Conservation (phyloP, 1,284 basidiomycete genomes). For the Lignosus rhinocerotis region DNA sequence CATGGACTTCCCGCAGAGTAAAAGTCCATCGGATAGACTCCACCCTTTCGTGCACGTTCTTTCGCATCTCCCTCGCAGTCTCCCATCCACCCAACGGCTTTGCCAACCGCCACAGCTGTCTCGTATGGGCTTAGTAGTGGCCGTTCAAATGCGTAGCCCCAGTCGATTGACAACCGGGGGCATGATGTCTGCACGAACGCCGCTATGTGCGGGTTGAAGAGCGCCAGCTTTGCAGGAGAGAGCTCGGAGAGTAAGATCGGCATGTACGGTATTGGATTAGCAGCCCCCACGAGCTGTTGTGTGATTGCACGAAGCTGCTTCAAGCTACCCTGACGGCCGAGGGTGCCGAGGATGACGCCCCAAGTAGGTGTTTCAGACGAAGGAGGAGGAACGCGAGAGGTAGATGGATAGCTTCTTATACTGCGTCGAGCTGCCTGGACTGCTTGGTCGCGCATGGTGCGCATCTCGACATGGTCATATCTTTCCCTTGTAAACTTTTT, state of each 20-base stretch:
- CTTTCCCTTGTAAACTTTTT: slow-evolving; percentile 94
- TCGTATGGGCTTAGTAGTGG: slow-evolving; percentile 96
- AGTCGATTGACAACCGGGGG: slow-evolving; percentile 95
- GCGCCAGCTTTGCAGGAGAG: slow-evolving; percentile 88
- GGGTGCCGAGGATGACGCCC: slow-evolving; percentile 95
- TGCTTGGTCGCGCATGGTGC: slow-evolving; percentile 71
- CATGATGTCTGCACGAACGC: slow-evolving; percentile 96
- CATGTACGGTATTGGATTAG: slow-evolving; percentile 70
- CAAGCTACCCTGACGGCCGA: slow-evolving; percentile 93
- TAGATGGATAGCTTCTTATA: slow-evolving; percentile 41
- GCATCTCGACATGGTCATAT: slow-evolving; percentile 93
- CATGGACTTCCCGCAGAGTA: slow-evolving; percentile 80
- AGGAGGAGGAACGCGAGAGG: slow-evolving; percentile 3
- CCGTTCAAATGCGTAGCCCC: slow-evolving; percentile 93
- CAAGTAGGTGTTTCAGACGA: slow-evolving; percentile 49
- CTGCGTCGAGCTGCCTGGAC: slow-evolving; percentile 73
- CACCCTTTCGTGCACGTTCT: slow-evolving; percentile 35
- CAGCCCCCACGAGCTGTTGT: slow-evolving; percentile 57
- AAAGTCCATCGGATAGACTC: slow-evolving; percentile 94
- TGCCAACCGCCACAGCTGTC: slow-evolving; percentile 84
- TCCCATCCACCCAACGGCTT: slow-evolving; percentile 65
- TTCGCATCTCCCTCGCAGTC: slow-evolving; percentile 36
- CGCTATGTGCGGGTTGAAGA: slow-evolving; percentile 81
- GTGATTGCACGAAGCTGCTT: slow-evolving; percentile 87
- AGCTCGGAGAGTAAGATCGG: slow-evolving; percentile 95